Percentiles rank a stretch among this genome's conserved stretches.
Evolutionary conservation across 2,329 filamentous ascomycete genomes (phyloP).

Genomic region (Pseudopyricularia javanii): DNA sequence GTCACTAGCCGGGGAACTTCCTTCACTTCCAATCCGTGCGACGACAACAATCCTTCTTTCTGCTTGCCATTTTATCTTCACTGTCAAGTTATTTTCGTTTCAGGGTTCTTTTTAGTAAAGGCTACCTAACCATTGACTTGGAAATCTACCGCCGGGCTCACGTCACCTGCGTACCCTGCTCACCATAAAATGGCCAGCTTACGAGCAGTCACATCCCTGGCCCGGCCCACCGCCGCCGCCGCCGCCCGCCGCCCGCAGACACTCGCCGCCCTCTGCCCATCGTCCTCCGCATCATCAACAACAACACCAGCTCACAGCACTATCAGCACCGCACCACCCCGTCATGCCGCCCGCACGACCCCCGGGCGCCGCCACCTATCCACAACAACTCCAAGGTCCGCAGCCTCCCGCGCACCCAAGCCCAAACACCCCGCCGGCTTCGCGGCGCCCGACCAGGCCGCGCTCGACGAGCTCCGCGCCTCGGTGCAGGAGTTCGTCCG

Average conservation of each 20-base stretch:
- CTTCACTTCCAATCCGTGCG: background rate
- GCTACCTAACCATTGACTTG: no score
- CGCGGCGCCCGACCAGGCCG: slow-evolving; percentile 53
- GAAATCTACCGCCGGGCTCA: no score
- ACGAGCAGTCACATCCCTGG: slow-evolving; percentile 19
- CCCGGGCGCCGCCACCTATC: background rate
- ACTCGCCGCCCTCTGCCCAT: background rate
- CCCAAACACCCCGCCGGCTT: slow-evolving; percentile 50
- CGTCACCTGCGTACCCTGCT: no score
- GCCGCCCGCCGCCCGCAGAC: slow-evolving; percentile 8
- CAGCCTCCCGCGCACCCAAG: background rate
- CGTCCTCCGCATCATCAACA: slow-evolving; percentile 3
- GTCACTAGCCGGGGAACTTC: background rate
- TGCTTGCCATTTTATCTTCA: background rate
- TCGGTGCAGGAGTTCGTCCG: slow-evolving; percentile 81
- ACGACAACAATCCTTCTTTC: background rate
- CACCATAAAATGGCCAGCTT: slow-evolving; percentile 29
- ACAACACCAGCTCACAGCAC: background rate
- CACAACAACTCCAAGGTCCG: slow-evolving; percentile 5
- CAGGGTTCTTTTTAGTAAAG: no score
- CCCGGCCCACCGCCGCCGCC: slow-evolving; percentile 13
- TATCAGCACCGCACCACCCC: slow-evolving; percentile 9
- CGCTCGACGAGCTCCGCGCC: slow-evolving; percentile 71
- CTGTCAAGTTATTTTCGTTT: no score
- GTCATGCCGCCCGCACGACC: background rate